These are phyloP conservation scores for Herpetospermum pedunculosum DNA, from an alignment of 306 rosid species.

Conservation along the genomic window DNA sequence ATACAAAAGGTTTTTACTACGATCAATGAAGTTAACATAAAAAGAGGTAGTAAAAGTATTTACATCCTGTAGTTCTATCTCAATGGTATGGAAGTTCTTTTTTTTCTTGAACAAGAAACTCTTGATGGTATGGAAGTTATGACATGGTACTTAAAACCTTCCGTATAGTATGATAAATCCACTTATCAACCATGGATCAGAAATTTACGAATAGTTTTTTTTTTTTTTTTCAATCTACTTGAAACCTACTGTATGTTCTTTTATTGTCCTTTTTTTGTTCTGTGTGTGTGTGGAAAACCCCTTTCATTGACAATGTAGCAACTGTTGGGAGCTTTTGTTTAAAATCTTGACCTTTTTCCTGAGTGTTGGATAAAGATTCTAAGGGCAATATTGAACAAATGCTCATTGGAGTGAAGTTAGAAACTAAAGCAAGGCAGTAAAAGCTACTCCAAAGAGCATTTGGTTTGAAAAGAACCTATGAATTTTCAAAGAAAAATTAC, in stretches of 20 bases:
- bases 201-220: neutral
- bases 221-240: too few relatives aligned
- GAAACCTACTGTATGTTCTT: neutral
- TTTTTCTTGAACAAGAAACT: too few relatives aligned
- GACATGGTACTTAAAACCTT: neutral
- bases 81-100: neutral
- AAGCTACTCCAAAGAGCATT: too few relatives aligned
- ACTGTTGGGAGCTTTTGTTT: neutral
- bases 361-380: too few relatives aligned
- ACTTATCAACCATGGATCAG: neutral
- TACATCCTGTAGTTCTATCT: neutral
- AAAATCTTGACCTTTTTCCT: too few relatives aligned
- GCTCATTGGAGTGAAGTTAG: too few relatives aligned
- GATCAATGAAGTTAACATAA: neutral
- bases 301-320: neutral
- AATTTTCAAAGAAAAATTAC: too few relatives aligned
- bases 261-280: neutral
- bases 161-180: neutral
- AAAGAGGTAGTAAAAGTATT: neutral
- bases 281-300: too few relatives aligned
- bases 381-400: too few relatives aligned
- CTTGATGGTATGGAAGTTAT: neutral
- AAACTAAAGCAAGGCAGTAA: too few relatives aligned
- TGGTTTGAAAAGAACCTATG: too few relatives aligned
- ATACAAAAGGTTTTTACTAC: neutral